Conservation (phyloP, 2,329 filamentous ascomycete genomes). For the Monilinia vaccinii-corymbosi region DNA sequence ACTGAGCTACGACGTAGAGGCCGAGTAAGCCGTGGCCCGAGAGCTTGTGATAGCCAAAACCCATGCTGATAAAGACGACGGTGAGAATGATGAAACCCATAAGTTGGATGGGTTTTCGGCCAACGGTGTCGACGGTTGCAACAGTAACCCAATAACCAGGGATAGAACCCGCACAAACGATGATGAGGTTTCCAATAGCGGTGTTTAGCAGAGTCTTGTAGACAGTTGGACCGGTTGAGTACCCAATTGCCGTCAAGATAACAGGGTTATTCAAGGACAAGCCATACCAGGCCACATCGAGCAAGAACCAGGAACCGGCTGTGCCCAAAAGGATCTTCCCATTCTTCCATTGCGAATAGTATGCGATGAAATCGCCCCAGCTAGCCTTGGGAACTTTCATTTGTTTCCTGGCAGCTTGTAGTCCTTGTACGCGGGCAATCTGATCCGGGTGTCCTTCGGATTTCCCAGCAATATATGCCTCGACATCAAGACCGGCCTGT, state of each 20-base stretch:
- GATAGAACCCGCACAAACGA: slow-evolving; percentile 68
- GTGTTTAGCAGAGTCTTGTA: slow-evolving; percentile 64
- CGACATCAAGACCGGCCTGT: slow-evolving; percentile 63
- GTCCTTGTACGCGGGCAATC: slow-evolving; percentile 49
- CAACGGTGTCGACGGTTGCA: slow-evolving; percentile 63
- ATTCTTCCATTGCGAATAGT: slow-evolving; percentile 66
- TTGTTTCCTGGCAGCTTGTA: slow-evolving; percentile 42
- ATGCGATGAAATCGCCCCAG: slow-evolving; percentile 59
- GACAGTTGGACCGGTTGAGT: slow-evolving; percentile 51
- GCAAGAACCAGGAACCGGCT: slow-evolving; percentile 76
- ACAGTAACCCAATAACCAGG: slow-evolving; percentile 77
- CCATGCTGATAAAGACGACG: slow-evolving; percentile 52
- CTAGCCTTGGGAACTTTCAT: slow-evolving; percentile 55
- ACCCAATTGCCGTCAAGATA: slow-evolving; percentile 66
- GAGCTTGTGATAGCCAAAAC: slow-evolving; percentile 48
- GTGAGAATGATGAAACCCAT: slow-evolving; percentile 53
- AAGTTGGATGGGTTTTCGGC: slow-evolving; percentile 70
- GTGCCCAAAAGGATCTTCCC: slow-evolving; percentile 67
- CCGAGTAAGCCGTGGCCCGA: slow-evolving; percentile 43
- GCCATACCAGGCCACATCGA: slow-evolving; percentile 47
- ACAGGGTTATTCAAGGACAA: slow-evolving; percentile 67
- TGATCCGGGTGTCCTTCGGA: slow-evolving; percentile 56
- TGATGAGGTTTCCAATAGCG: slow-evolving; percentile 68
- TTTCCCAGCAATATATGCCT: slow-evolving; percentile 62
- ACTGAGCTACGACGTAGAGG: slow-evolving; percentile 56